Base-by-base conservation (phyloP, 306 rosid genomes). In the Cucumis hystrix region DNA sequence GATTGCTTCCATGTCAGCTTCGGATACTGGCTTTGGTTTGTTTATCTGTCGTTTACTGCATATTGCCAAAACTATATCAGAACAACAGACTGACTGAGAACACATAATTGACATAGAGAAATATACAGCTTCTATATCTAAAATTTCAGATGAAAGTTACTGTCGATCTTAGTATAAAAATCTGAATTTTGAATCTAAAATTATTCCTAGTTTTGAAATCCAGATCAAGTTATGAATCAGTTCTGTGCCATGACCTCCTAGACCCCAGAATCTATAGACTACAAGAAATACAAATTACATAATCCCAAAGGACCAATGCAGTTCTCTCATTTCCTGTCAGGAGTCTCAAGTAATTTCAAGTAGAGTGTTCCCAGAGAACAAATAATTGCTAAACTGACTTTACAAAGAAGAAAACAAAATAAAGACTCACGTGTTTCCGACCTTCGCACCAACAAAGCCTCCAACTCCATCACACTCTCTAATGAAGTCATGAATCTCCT, bases 361-460 rank as follows among this genome's bases (percentile, higher is more conserved):
- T 33, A 33, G 37, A 33, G 37, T 33, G 37, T 33, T 33, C 37
- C 37, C 37, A 69, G n/a, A 45, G 16, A 69, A 43, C 57, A 69
- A 43, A n/a, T 17, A 69, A 4, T 43, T 23, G 18, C 20, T 43
- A 3, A 69, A 25, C 35, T 45, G 3, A 12, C 52, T 39, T n/a
- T 16, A 20, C 3, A 28, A 35, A 28, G 35, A 13, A 65, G 8
- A 41, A 54, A 75, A 54, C 30, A 35, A 35, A 70, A 33, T 20
- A 55, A 71, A 70, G 40, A 88, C 97, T 89, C 88, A 95, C 96
- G 86, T 90, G 82, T 87, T 92, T 82, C 99, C 99, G 39, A 90
- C 96, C 88, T 58, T 81, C 41, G 93, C 81, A 78, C 97, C 97
- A 79, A 92, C 60, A 82, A 90, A 95, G 75, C 97, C 99, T 78